A percentile compares a stretch with the other conserved stretches of the same genome.
Conservation (phyloP, 257 asterid genomes). For the Jacaranda copaia region DNA sequence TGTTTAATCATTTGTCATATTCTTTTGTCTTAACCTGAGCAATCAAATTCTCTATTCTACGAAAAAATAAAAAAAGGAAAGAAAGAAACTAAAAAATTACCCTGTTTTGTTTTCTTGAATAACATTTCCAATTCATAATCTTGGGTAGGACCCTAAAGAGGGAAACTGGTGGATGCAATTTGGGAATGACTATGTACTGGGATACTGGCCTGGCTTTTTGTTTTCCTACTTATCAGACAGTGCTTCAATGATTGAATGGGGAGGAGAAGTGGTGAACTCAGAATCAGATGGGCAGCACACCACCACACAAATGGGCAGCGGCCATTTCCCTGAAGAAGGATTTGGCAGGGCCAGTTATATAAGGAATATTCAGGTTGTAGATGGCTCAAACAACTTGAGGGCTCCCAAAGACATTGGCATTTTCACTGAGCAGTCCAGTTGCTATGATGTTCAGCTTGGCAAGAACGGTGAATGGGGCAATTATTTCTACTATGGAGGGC, state of each 20-base stretch:
- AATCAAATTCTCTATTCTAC: not conserved
- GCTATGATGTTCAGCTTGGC: conserved; percentile 70
- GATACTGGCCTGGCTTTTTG: conserved; percentile 81
- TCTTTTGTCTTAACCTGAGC: conserved; percentile 24
- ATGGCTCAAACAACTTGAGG: conserved; percentile 69
- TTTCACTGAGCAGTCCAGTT: conserved; percentile 69
- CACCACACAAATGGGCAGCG: conserved; percentile 93
- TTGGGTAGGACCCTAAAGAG: conserved; percentile 71
- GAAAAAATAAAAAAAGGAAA: not conserved
- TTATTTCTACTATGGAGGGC: conserved; percentile 86
- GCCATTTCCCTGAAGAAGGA: conserved; percentile 85
- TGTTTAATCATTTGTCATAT: conserved; percentile 19
- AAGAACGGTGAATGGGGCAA: conserved; percentile 70
- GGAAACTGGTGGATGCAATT: conserved; percentile 91
- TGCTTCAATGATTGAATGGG: conserved; percentile 88
- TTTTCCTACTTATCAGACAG: conserved; percentile 68
- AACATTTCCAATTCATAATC: not conserved
- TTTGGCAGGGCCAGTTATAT: conserved; percentile 78
- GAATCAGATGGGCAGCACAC: conserved; percentile 78
- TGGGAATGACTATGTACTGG: conserved; percentile 65
- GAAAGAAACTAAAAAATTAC: not conserved
- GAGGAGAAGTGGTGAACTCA: conserved; percentile 88
- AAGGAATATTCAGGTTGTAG: conserved; percentile 77
- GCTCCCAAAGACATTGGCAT: conserved; percentile 59
- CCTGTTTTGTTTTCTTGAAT: not conserved